Evolutionary conservation across 164 flowering plant genomes (phyloP), one percentile per base, ranked within the genome.

Genomic region (Litsea cubeba): DNA sequence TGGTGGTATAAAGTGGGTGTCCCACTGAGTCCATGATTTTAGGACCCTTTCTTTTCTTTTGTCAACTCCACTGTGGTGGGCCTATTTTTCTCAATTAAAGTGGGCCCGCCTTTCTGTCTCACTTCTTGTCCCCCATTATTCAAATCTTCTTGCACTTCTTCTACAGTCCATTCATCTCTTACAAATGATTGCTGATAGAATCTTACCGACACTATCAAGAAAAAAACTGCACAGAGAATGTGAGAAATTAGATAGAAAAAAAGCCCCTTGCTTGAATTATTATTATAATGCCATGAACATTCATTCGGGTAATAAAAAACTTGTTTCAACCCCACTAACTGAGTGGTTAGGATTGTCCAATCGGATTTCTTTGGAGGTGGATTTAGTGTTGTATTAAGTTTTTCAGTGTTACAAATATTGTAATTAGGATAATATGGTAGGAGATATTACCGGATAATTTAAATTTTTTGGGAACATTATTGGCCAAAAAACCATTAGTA

Each of bases 201-300:
- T 81, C 87, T 79, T n/a, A 87, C 74, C 69, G 87, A 86, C 74
- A 87, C 89, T 24, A 84, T 77, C 69, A 86, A 76, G 75, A 89
- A 76, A 80, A 87, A 87, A 60, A 76, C 93, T 86, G 87, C 88
- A 80, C 64, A 54, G 62, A 50, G 24, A 72, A 35, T 35, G 58
- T 40, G 46, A 40, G 1, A 40, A 40, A 40, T 40, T 40, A 40
- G 46, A 35, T 6, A 35, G 46, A 7, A 35, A 35, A 35, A 35
- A 24, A 60, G 22, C 66, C 66, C 66, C 12, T 17, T 17, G 24
- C 10, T 30, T 3, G 30, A 66, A 26, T 66, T 3, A 14, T 40
- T 22, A 66, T n/a, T 24, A 64, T 2, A 23, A 64, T 64, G 67
- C 67, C 28, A 11, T 12, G 23, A 64, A 11, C 26, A n/a, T 12